Base-by-base conservation (phyloP, 2,329 filamentous ascomycete genomes). In the Hypomyces rosellus region DNA sequence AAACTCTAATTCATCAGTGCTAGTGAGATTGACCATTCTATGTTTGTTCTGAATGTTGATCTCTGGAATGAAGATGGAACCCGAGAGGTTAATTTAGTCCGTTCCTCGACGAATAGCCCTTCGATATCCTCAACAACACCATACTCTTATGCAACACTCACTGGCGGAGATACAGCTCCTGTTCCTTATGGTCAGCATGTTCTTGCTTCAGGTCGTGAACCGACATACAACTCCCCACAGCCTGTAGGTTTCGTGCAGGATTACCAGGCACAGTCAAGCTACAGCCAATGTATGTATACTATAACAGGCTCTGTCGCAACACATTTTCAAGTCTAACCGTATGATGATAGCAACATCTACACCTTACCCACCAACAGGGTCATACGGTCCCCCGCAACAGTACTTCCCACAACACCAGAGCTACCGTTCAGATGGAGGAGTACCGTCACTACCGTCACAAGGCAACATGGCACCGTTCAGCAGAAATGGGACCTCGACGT, bases 71-170 rank as follows among this genome's bases (percentile, higher is more conserved):
- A 85, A 57, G 78, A 83, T 41, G 80, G 82, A 15, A 72, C 76
- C 1, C 75, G 81, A 50, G 83, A 85, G 67, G 82, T 85, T 33
- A 85, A 85, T 50, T 76, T 86, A 52, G 77, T 83, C 20, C 81
- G 84, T 62, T 76, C 79, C 46, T 80, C 76, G 1, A 82, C 82
- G 54, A 81, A 80, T 22, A 77, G 77, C 3, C 88, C 89, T 1
- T 89, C 88, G 13, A 95, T 95, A 60, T 88, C 85, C 3, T 86
- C 87, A 4, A 88, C 88, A 8, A 87, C 86, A 8, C 85, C 86
- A 4, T 87, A 86, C 6, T 89, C 89, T 1, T 96, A 88, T 63
- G 82, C 63, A 14, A 51, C 61, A 3, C 38, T 81, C 76, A 51
- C 74, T 68, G 49, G 66, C 62, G 56, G 65, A 33, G 65, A 69